A percentile compares a stretch with the other conserved stretches of the same genome.
These are phyloP conservation scores for Raddia distichophylla DNA, from an alignment of 176 grass and related monocot species.

Conservation along the genomic window DNA sequence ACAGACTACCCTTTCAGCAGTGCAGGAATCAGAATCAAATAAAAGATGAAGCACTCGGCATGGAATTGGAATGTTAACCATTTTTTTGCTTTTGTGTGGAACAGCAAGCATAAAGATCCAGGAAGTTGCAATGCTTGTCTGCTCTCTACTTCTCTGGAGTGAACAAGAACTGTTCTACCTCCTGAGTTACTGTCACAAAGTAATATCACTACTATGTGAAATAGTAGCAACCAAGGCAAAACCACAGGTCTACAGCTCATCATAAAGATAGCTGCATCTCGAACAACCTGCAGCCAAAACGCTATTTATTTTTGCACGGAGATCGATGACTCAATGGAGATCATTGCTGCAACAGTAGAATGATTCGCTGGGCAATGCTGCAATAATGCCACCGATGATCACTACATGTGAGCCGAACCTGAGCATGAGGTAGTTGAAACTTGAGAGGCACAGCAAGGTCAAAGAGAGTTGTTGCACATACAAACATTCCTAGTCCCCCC, in stretches of 20 bases:
- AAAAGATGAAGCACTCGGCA: not conserved
- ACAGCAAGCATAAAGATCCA: not conserved
- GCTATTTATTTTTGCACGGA: not conserved
- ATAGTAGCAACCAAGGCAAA: not conserved
- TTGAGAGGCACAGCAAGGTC: not conserved
- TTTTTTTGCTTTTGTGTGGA: not conserved
- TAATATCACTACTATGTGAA: slow-evolving; percentile 18
- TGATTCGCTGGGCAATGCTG: slow-evolving; percentile 32
- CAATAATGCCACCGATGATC: slow-evolving; percentile 30
- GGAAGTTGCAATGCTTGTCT: slow-evolving; percentile 18
- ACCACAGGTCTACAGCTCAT: not conserved
- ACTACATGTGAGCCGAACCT: not conserved
- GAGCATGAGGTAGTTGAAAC: not conserved
- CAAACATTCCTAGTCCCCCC: slow-evolving; percentile 14
- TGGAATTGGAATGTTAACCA: not conserved
- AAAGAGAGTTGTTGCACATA: slow-evolving; percentile 2
- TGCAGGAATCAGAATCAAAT: slow-evolving; percentile 19
- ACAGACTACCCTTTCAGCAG: slow-evolving; percentile 32
- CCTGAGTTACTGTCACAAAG: slow-evolving; percentile 18
- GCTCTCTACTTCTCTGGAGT: slow-evolving; percentile 9
- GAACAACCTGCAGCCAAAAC: slow-evolving; percentile 25
- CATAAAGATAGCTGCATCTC: not conserved
- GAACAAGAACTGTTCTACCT: slow-evolving; percentile 19
- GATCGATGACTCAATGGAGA: not conserved
- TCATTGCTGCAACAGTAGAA: slow-evolving; percentile 34